Conservation (phyloP, 1,139 yeast genomes). For the Blastobotrys proliferans region DNA sequence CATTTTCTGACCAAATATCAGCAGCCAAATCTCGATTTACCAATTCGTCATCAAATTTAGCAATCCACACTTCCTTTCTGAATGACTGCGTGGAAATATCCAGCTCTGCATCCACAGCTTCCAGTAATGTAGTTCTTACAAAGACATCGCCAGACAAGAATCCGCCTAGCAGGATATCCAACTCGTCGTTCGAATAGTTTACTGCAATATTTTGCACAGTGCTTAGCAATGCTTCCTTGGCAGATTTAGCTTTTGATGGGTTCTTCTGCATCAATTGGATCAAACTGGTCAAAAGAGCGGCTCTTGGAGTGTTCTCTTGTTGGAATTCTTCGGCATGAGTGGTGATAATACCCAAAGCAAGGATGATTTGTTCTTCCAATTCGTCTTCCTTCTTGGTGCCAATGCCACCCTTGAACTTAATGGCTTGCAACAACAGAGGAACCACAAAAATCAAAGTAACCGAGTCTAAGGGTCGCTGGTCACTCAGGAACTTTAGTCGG, state of each 20-base stretch:
- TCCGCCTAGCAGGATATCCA: conserved; percentile 54
- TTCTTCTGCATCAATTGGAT: conserved; percentile 58
- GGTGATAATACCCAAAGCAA: conserved; percentile 73
- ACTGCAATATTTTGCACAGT: conserved; percentile 71
- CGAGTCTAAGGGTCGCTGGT: conserved; percentile 66
- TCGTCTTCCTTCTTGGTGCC: conserved; percentile 63
- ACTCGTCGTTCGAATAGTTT: conserved; percentile 52
- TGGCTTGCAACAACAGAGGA: conserved; percentile 57
- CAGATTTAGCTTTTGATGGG: conserved; percentile 73
- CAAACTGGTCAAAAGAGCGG: conserved; percentile 55
- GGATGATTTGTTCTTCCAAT: conserved; percentile 77
- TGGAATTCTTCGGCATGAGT: conserved; percentile 73
- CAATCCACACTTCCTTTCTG: conserved; percentile 71
- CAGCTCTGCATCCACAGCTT: conserved; percentile 81
- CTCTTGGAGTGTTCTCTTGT: conserved; percentile 65
- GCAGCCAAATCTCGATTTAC: conserved; percentile 61
- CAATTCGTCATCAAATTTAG: conserved; percentile 69
- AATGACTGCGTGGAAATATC: conserved; percentile 57
- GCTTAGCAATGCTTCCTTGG: conserved; percentile 77
- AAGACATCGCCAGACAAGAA: conserved; percentile 60
- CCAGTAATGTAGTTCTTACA: conserved; percentile 75
- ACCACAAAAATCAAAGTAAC: conserved; percentile 66
- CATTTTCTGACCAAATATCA: conserved; percentile 83
- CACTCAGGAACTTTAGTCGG: conserved; percentile 69
- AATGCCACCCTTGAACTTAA: conserved; percentile 49